Conservation (phyloP, 2,329 filamentous ascomycete species). For the Aspergillus piperis region DNA sequence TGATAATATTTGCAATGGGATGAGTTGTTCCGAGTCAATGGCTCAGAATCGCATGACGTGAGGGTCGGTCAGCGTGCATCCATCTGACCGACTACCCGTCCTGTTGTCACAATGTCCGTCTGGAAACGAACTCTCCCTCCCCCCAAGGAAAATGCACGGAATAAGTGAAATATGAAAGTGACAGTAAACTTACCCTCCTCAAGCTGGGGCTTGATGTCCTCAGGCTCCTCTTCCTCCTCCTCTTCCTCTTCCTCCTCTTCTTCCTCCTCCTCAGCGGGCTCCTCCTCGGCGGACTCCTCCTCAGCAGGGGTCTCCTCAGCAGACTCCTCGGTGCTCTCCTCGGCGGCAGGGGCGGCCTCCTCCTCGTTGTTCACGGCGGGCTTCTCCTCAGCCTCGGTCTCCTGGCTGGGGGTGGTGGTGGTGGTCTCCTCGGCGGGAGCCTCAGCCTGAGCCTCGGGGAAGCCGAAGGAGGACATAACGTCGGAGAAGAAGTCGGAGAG, state of each 20-base stretch:
- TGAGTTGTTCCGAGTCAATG: neutral
- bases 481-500: slow-evolving; percentile 66
- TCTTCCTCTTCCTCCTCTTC: slow-evolving; percentile 76
- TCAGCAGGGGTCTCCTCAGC: slow-evolving; percentile 49
- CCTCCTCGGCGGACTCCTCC: slow-evolving; percentile 53
- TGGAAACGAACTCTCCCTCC: too few species aligned
- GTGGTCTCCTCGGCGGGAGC: slow-evolving; percentile 50
- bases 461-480: slow-evolving; percentile 66
- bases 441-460: slow-evolving; percentile 62
- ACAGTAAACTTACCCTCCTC: slow-evolving; percentile 76
- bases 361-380: slow-evolving; percentile 42
- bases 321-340: slow-evolving; percentile 51
- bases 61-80: neutral
- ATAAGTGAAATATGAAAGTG: too few species aligned
- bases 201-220: slow-evolving; percentile 83
- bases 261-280: slow-evolving; percentile 60
- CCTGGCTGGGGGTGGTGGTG: slow-evolving; percentile 43
- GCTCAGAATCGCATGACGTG: neutral
- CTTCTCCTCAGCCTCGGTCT: slow-evolving; percentile 40
- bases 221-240: slow-evolving; percentile 77
- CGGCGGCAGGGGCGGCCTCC: slow-evolving; percentile 52
- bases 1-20: too few species aligned
- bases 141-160: too few species aligned
- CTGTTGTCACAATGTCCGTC: too few species aligned
- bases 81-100: neutral